Base-by-base conservation (phyloP, 2,329 filamentous ascomycete genomes). In the Clarireedia sp. region DNA sequence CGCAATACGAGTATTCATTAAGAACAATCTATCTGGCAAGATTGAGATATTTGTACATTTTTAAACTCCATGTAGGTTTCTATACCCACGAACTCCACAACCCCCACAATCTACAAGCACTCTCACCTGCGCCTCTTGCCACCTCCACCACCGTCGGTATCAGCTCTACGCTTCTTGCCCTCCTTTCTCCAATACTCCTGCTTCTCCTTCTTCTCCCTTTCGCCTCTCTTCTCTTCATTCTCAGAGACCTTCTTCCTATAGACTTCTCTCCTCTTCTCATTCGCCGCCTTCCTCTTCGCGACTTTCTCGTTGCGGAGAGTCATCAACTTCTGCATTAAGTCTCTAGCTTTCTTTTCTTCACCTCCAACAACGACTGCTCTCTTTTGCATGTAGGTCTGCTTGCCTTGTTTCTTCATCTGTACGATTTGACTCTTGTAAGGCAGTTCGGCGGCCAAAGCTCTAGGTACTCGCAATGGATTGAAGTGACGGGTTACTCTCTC, bases 381-480 rank as follows among this genome's bases (percentile, higher is more conserved):
- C 75, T 96, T 96, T 76, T 95, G 90, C 78, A 95, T 78, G 71
- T 99, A 99, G 21, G 91, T 96, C 67, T 85, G 74, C 66, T 84
- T 85, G 70, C 82, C 84, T 74, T 91, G 89, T 58, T 87, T 83
- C 72, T 86, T 87, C 75, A 87, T 92, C 69, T 83, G 76, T 21
- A 86, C 81, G 67, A 96, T 91, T 71, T 99, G 94, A 12, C 87
- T 91, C 70, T 91, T 92, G 82, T 88, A 99, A 5, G 94, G 94
- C 9, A 99, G 81, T 5, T 89, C 82, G 14, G 90, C 86, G 50
- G 90, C 90, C 29, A 95, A 78, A 61, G 87, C 85, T 55, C 85
- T 81, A 2, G 89, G 89, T n/a, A 95, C 85, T 48, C 77, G 73
- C 1, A 83, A 73, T 26, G 79, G 79, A 72, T 94, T 92, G 77